Percentiles rank a stretch among this genome's conserved stretches.
phyloP scores from a whole-genome alignment of 202 grass and related monocot species.

The Bolboschoenoplectus hybrid region DNA sequence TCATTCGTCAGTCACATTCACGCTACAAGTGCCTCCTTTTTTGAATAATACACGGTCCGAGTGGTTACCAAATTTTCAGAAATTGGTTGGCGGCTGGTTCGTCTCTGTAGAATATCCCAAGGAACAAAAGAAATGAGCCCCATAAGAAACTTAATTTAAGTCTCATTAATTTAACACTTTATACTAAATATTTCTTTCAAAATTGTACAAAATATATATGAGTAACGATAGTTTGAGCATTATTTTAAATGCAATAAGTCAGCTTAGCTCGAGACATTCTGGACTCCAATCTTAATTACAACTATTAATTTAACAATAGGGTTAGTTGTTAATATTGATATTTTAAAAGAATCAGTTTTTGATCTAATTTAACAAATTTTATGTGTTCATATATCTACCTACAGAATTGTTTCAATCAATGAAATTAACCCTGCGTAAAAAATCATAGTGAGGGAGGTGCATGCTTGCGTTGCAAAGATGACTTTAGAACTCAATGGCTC shows the following conservation, averaged over 20 bases:
- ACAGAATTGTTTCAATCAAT: background rate
- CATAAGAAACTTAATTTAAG: background rate
- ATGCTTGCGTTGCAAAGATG: no score
- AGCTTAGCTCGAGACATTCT: no score
- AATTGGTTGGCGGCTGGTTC: slow-evolving; percentile 3
- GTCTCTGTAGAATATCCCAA: slow-evolving; percentile 20
- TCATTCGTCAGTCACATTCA: background rate
- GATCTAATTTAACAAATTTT: background rate
- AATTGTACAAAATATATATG: background rate
- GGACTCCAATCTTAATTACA: no score
- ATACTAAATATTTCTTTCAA: background rate
- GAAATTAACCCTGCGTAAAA: background rate
- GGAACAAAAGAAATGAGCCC: background rate
- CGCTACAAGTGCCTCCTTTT: background rate
- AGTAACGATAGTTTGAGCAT: no score
- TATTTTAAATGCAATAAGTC: no score
- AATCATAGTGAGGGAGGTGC: background rate
- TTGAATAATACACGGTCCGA: background rate
- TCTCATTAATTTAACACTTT: background rate
- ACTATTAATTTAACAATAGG: no score
- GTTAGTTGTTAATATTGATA: no score
- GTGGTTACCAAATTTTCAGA: slow-evolving; percentile 15
- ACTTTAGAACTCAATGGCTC: no score
- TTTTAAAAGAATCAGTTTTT: no score
- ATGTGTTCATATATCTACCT: no score